Conservation (phyloP, 768 basidiomycete genomes). For the Fomitopsis serialis region DNA sequence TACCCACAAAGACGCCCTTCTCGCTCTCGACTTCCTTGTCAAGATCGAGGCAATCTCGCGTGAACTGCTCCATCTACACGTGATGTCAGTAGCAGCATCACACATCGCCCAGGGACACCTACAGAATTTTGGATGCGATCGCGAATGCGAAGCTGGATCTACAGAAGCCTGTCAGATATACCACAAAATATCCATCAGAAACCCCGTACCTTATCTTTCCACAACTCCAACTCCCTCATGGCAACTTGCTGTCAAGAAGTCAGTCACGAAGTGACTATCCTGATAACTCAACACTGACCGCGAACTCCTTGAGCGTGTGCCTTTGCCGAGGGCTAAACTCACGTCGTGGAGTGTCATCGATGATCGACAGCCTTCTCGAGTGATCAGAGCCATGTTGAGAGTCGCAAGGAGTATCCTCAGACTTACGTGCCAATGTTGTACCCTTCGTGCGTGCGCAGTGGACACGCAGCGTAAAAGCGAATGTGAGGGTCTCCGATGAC, state of each 20-base stretch:
- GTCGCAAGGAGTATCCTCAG: too few relatives aligned
- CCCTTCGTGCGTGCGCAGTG: slow-evolving; percentile 83
- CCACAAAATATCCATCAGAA: neutral
- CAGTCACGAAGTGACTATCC: too few relatives aligned
- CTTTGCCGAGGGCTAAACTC: slow-evolving; percentile 88
- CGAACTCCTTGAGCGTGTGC: slow-evolving; percentile 93
- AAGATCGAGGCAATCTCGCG: slow-evolving; percentile 89
- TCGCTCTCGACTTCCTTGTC: slow-evolving; percentile 51
- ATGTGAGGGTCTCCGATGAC: slow-evolving; percentile 62
- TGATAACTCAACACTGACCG: slow-evolving; percentile 30
- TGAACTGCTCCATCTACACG: slow-evolving; percentile 87
- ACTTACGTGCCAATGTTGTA: slow-evolving; percentile 81
- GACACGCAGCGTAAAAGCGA: slow-evolving; percentile 90
- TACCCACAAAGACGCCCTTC: slow-evolving; percentile 19
- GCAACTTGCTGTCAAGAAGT: slow-evolving; percentile 53
- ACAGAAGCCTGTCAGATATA: neutral
- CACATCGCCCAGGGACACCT: slow-evolving; percentile 19
- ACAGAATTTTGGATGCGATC: slow-evolving; percentile 90
- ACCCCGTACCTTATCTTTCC: slow-evolving; percentile 77
- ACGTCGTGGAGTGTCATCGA: slow-evolving; percentile 75
- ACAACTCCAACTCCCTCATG: slow-evolving; percentile 94
- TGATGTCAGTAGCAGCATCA: neutral
- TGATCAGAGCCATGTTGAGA: too few relatives aligned
- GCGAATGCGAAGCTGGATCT: slow-evolving; percentile 87
- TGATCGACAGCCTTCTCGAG: slow-evolving; percentile 60